phyloP scores from a whole-genome alignment of 768 basidiomycete species.

The Agaricus sinodeliciosus region DNA sequence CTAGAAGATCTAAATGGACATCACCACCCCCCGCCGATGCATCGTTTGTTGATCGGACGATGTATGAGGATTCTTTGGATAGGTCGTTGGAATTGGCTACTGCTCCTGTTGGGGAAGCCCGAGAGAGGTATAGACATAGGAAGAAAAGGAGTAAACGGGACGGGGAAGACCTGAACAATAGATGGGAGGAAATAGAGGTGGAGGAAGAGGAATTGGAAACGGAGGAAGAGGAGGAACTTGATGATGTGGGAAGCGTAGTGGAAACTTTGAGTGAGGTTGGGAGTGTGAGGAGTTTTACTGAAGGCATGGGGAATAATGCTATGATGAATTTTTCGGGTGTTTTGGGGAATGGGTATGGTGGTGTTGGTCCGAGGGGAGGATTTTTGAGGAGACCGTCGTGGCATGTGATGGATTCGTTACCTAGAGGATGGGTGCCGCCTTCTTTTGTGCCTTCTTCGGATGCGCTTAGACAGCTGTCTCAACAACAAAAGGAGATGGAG shows the following conservation, averaged over 20 bases:
- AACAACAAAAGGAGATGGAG: neutral
- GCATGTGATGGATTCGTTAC: slow-evolving; percentile 29
- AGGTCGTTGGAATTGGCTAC: slow-evolving; percentile 65
- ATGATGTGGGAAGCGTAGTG: slow-evolving; percentile 55
- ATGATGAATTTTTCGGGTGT: too few species aligned
- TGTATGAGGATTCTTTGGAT: slow-evolving; percentile 65
- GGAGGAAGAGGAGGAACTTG: slow-evolving; percentile 44
- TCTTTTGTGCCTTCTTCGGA: slow-evolving; percentile 12
- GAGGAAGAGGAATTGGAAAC: slow-evolving; percentile 46
- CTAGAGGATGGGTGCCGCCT: slow-evolving; percentile 6
- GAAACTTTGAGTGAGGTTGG: neutral
- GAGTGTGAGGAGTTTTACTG: slow-evolving; percentile 48
- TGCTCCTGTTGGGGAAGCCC: slow-evolving; percentile 38
- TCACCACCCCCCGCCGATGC: slow-evolving; percentile 80
- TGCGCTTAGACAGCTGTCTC: slow-evolving; percentile 13
- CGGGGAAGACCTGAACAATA: neutral
- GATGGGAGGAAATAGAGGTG: neutral
- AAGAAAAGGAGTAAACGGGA: neutral
- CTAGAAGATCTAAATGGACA: slow-evolving; percentile 76
- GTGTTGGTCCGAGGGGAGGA: slow-evolving; percentile 18
- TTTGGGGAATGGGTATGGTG: neutral
- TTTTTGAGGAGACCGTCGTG: slow-evolving; percentile 39
- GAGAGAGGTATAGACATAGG: too few species aligned
- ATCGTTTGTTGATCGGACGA: slow-evolving; percentile 52
- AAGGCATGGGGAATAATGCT: slow-evolving; percentile 27